phyloP scores from a whole-genome alignment of 345 rosid species.

The rapeseed (Brassica napus) region DNA sequence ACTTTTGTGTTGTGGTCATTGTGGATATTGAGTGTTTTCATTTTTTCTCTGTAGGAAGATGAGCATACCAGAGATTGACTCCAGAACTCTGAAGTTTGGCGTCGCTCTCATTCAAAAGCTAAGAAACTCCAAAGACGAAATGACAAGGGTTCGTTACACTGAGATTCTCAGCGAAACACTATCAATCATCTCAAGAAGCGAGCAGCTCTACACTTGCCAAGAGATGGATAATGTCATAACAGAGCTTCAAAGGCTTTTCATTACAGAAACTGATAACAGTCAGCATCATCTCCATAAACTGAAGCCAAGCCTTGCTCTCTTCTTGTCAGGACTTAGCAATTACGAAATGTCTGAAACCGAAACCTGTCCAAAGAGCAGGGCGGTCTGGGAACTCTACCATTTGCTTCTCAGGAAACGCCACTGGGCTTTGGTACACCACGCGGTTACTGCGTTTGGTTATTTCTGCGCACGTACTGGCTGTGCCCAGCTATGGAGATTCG shows the following conservation, averaged over 20 bases:
- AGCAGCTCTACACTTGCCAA: conserved; percentile 51
- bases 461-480: conserved; percentile 82
- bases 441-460: conserved; percentile 73
- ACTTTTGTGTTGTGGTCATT: neutral
- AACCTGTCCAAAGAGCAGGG: conserved; percentile 60
- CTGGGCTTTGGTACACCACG: conserved; percentile 81
- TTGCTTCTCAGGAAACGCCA: conserved; percentile 73
- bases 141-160: conserved; percentile 36
- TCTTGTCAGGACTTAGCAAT: conserved; percentile 68
- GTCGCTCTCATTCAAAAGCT: conserved; percentile 44
- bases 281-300: conserved; percentile 42
- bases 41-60: conserved; percentile 55
- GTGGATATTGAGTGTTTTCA: conserved; percentile 3
- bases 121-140: conserved; percentile 42
- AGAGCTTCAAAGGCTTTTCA: conserved; percentile 70
- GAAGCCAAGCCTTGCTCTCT: conserved; percentile 69
- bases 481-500: conserved; percentile 82
- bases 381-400: conserved; percentile 78
- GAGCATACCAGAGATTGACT: conserved; percentile 50
- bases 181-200: conserved; percentile 53
- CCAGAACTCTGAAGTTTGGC: conserved; percentile 67
- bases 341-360: conserved; percentile 62
- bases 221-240: conserved; percentile 64
- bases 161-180: conserved; percentile 61
- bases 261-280: conserved; percentile 39